Evolutionary conservation across 2,329 filamentous ascomycete species (phyloP).

Genomic region (Cadophora luteo-olivacea): DNA sequence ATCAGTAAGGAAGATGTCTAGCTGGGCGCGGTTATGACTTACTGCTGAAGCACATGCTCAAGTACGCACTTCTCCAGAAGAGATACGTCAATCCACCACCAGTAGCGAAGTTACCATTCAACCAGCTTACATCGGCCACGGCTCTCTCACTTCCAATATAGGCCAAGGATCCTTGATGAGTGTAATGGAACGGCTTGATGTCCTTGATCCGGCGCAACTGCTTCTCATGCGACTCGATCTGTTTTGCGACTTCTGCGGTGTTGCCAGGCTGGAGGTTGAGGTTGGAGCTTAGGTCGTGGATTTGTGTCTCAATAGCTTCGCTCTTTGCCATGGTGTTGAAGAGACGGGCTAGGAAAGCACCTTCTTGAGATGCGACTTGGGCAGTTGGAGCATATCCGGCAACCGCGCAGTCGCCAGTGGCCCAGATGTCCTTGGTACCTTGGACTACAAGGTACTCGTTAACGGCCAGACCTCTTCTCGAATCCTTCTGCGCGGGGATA

Average conservation of each 20-base stretch:
- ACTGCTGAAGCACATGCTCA: slow-evolving; percentile 99
- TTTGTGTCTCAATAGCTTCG: slow-evolving; percentile 77
- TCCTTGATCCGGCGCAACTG: slow-evolving; percentile 89
- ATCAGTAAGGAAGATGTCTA: slow-evolving; percentile 29
- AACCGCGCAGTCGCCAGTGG: slow-evolving; percentile 94
- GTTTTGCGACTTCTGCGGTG: slow-evolving; percentile 68
- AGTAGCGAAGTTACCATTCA: slow-evolving; percentile 93
- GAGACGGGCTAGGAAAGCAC: slow-evolving; percentile 89
- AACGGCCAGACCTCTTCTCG: slow-evolving; percentile 90
- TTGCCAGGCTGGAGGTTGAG: slow-evolving; percentile 67
- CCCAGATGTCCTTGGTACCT: slow-evolving; percentile 96
- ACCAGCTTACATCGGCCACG: slow-evolving; percentile 96
- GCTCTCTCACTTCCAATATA: slow-evolving; percentile 99
- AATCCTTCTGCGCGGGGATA: slow-evolving; percentile 94
- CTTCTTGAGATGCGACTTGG: slow-evolving; percentile 95
- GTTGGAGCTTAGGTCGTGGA: slow-evolving; percentile 70
- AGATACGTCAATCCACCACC: slow-evolving; percentile 95
- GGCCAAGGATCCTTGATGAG: slow-evolving; percentile 93
- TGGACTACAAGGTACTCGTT: slow-evolving; percentile 99
- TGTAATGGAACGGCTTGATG: slow-evolving; percentile 97
- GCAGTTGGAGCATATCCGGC: slow-evolving; percentile 98
- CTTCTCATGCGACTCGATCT: slow-evolving; percentile 88
- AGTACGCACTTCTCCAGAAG: slow-evolving; percentile 97
- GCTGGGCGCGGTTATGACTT: slow-evolving; percentile 54
- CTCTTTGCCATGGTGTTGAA: slow-evolving; percentile 99